Percentiles rank a stretch among this genome's conserved stretches.
These are phyloP conservation scores for Ophiobolus disseminans DNA, from an alignment of 2,329 filamentous ascomycete species.

Conservation along the genomic window DNA sequence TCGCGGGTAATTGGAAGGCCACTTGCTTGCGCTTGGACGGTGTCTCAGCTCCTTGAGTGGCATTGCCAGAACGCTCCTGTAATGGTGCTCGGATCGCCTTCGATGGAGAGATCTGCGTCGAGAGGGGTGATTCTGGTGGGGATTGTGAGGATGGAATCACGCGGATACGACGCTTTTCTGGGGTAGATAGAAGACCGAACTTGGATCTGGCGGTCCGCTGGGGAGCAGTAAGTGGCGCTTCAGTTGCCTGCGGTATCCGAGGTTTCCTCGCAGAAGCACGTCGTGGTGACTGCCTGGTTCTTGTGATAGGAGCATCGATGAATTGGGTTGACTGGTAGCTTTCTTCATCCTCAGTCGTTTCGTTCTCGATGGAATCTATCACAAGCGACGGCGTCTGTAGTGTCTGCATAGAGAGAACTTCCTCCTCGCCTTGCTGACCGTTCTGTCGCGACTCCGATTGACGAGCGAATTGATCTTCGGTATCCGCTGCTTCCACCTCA, in stretches of 20 bases:
- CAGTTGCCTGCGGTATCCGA: not conserved
- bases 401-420: not conserved
- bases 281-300: conserved; percentile 16
- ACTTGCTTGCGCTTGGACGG: conserved; percentile 42
- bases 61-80: conserved; percentile 20
- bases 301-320: conserved; percentile 28
- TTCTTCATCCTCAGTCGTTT: conserved; percentile 16
- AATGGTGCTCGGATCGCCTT: conserved; percentile 24
- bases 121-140: conserved; percentile 38
- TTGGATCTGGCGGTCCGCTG: conserved; percentile 19
- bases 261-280: conserved; percentile 7
- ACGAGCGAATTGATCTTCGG: too few species aligned
- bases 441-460: too few species aligned
- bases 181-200: conserved; percentile 42
- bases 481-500: not conserved
- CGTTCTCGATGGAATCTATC: conserved; percentile 14
- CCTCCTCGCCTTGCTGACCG: not conserved
- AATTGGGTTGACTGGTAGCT: conserved; percentile 40
- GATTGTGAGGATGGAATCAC: conserved; percentile 48
- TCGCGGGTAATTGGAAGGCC: conserved; percentile 26
- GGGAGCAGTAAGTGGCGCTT: not conserved
- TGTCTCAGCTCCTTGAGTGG: conserved; percentile 21
- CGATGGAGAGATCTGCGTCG: conserved; percentile 33
- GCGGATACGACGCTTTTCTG: conserved; percentile 38
- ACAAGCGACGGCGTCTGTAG: not conserved